Base-by-base conservation (phyloP, 768 basidiomycete species). In the Lanmaoa pseudosensibilis region DNA sequence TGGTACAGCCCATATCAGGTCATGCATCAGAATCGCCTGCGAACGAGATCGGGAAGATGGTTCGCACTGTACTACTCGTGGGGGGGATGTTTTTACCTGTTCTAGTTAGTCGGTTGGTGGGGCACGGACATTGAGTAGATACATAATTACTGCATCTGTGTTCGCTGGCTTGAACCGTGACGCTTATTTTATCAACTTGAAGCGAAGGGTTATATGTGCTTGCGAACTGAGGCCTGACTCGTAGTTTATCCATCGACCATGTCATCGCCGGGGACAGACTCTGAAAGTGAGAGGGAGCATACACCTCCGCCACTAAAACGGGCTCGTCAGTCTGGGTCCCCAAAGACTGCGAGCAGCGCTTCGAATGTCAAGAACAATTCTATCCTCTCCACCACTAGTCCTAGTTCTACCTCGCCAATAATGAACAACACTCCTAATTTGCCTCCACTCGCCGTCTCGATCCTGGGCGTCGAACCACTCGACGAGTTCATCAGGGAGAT, bases 401-500 rank as follows among this genome's bases (percentile, higher is more conserved):
- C 63, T 51, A 51, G 32, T 21, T 44, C 60, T 48, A 46, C 57
- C 41, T 33, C 60, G 32, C 56, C 70, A 32, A 54, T 45, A 33
- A 72, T 70, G 70, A 57, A 60, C 72, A 62, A 64, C 41, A 33
- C 58, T 38, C 51, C 67, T 32, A 61, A 57, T 50, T 68, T 88
- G 18, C 86, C 85, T 5, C 87, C 86, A 4, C 81, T 90, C 39
- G 88, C 88, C 2, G 77, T 87, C 40, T 91, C 88, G 16, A 92
- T 95, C 60, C 83, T 97, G 30, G 90, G 89, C 51, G 86, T 93
- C 48, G 94, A 95, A 68, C 94, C 94, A 2, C 76, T 92, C 32
- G 94, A 97, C 71, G 94, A 96, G 67, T 94, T 97, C 68, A 93
- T 94, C 69, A 85, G 85, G 68, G 90, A 93, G 69, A 81, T 97